These are phyloP conservation scores for Xerocomus cyaneibrunnescens DNA, from an alignment of 1,284 basidiomycete species.

Conservation along the genomic window DNA sequence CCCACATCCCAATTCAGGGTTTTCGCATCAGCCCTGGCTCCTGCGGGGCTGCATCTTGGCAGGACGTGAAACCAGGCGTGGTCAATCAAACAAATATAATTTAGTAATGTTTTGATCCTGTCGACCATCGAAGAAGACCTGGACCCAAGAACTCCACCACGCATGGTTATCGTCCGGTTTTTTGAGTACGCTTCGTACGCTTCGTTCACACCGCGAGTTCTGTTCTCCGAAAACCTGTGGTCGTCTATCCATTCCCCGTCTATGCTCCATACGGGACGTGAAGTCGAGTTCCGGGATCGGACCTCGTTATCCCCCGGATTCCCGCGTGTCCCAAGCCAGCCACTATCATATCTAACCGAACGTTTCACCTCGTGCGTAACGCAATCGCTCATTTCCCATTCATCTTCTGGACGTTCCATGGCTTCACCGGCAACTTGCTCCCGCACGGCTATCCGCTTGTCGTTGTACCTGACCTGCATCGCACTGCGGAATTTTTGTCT, in stretches of 20 bases:
- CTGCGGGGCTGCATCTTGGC: constrained; percentile 10
- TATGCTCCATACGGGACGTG: background rate
- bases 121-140: constrained; percentile 24
- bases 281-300: constrained; percentile 27
- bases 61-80: constrained; percentile 12
- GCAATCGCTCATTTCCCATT: constrained; percentile 13
- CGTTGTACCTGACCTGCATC: constrained; percentile 25
- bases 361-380: constrained; percentile 6
- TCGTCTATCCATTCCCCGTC: constrained; percentile 7
- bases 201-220: constrained; percentile 1
- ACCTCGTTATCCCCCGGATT: constrained; percentile 20
- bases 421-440: constrained; percentile 4
- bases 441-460: constrained; percentile 14
- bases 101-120: constrained; percentile 22
- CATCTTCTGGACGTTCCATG: constrained; percentile 12
- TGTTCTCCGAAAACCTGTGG: constrained; percentile 21
- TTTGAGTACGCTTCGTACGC: constrained; percentile 7
- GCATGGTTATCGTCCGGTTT: constrained; percentile 27
- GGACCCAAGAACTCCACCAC: constrained; percentile 29
- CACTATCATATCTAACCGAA: constrained; percentile 31
- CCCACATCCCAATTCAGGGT: constrained; percentile 22
- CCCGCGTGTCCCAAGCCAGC: constrained; percentile 10
- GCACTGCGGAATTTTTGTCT: constrained; percentile 12
- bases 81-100: constrained; percentile 15
- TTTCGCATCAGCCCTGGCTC: constrained; percentile 24